Percentiles rank a stretch among this genome's conserved stretches.
phyloP scores from a whole-genome alignment of 2,329 filamentous ascomycete genomes.

The Pezicula radicicola region DNA sequence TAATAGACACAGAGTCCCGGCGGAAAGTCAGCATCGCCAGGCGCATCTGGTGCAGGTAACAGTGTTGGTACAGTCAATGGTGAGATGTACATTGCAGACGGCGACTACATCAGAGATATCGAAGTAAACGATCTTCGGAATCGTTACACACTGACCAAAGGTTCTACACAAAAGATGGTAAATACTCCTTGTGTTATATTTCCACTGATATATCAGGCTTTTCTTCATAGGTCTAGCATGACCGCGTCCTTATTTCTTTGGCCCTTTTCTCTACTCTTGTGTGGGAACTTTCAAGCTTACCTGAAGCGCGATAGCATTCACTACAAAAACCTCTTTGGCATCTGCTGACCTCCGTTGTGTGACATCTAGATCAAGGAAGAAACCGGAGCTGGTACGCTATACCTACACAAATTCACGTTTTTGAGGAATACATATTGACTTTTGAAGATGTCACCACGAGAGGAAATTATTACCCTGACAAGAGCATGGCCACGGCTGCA shows the following conservation, averaged over 20 bases:
- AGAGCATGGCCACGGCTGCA: constrained; percentile 90
- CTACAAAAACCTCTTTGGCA: constrained; percentile 69
- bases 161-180: constrained; percentile 99
- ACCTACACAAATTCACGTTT: constrained; percentile 38
- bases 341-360: constrained; percentile 89
- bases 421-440: constrained; percentile 51
- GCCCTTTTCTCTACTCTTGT: constrained; percentile 38
- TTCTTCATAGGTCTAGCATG: constrained; percentile 30
- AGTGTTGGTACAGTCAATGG: constrained; percentile 63
- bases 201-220: constrained; percentile 61
- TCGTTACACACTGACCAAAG: constrained; percentile 95
- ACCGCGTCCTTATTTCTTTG: constrained; percentile 25
- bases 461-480: constrained; percentile 95
- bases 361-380: constrained; percentile 98
- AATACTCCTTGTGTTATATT: constrained; percentile 68
- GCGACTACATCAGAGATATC: constrained; percentile 98
- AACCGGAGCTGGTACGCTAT: constrained; percentile 96
- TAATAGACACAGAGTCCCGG: constrained; percentile 16
- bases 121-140: constrained; percentile 98
- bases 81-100: constrained; percentile 92
- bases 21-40: constrained; percentile 24
- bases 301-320: constrained; percentile 62
- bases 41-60: constrained; percentile 20
- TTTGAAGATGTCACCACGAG: constrained; percentile 95
- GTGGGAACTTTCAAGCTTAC: constrained; percentile 69